These are phyloP conservation scores for Clonostachys chloroleuca DNA, from an alignment of 2,329 filamentous ascomycete genomes.

Conservation along the genomic window DNA sequence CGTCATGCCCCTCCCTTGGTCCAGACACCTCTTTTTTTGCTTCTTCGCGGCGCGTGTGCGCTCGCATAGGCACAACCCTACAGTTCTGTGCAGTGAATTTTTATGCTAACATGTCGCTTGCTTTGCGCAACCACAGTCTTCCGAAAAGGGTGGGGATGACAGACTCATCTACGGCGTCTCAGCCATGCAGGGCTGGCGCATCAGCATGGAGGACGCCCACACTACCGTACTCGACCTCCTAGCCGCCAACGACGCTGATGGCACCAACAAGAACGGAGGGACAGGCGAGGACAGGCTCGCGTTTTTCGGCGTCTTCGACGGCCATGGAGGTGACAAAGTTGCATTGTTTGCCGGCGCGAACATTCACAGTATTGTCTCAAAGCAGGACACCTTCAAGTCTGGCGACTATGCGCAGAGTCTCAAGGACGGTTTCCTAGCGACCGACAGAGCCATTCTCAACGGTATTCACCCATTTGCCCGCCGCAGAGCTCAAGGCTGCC, in stretches of 20 bases:
- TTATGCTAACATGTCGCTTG: constrained; percentile 13
- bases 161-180: constrained; percentile 90
- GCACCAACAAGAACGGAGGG: constrained; percentile 40
- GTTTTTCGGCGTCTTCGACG: constrained; percentile 98
- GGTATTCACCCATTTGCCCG: constrained; percentile 49
- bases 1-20: too few relatives aligned
- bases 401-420: constrained; percentile 92
- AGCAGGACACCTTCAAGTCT: constrained; percentile 89
- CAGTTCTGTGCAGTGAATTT: neutral
- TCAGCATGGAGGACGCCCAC: constrained; percentile 99
- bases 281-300: constrained; percentile 72
- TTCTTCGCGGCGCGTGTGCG: too few relatives aligned
- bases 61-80: neutral
- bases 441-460: constrained; percentile 90
- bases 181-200: constrained; percentile 99
- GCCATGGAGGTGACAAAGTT: constrained; percentile 95
- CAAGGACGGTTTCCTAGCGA: constrained; percentile 95
- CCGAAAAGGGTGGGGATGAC: constrained; percentile 87
- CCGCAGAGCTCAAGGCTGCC: too few relatives aligned
- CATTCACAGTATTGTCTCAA: constrained; percentile 89
- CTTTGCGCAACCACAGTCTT: constrained; percentile 55
- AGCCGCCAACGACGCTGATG: constrained; percentile 26
- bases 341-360: constrained; percentile 89
- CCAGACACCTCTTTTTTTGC: too few relatives aligned
- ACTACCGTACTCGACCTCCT: constrained; percentile 85